Evolutionary conservation across 2,329 filamentous ascomycete genomes (phyloP).

Genomic region (Xylariaceae sp.): DNA sequence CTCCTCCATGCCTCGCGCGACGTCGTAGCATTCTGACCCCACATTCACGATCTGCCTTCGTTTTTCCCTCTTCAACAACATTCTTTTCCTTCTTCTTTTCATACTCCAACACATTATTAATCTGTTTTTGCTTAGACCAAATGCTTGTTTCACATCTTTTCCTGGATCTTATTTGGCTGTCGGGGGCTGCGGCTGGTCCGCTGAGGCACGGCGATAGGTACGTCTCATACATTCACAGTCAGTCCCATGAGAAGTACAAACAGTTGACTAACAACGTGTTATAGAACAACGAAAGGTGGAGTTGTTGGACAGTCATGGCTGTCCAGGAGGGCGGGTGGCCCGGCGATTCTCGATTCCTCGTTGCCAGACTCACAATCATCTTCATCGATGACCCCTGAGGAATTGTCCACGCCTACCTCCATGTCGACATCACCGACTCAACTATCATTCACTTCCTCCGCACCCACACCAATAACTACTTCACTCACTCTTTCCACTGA

Average conservation of each 20-base stretch:
- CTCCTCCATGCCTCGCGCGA: conserved; percentile 17
- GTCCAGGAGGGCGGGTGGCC: conserved; percentile 24
- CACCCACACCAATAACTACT: neutral
- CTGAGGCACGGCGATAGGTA: conserved; percentile 29
- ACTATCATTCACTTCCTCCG: neutral
- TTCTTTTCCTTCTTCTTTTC: conserved; percentile 16
- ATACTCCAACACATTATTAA: conserved; percentile 1
- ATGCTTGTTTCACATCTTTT: conserved; percentile 30
- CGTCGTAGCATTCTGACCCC: conserved; percentile 9
- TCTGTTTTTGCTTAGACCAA: conserved; percentile 9
- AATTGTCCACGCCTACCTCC: conserved; percentile 2
- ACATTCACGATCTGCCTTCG: conserved; percentile 14
- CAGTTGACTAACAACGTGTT: conserved; percentile 21
- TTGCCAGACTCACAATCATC: conserved; percentile 9
- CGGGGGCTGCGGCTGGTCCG: conserved; percentile 31
- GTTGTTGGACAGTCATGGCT: conserved; percentile 16
- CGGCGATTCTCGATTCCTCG: conserved; percentile 5
- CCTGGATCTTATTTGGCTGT: conserved; percentile 29
- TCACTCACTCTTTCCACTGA: conserved; percentile 2
- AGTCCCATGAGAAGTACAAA: neutral
- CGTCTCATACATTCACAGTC: conserved; percentile 8
- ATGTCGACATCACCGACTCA: neutral
- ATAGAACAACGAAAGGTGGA: conserved; percentile 24
- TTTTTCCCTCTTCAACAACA: conserved; percentile 15
- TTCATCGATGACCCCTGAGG: conserved; percentile 2